A percentile compares a stretch with the other conserved stretches of the same genome.
These are phyloP conservation scores for Phytopythium kandeliae DNA, from an alignment of 352 stramenopile species.

Conservation along the genomic window DNA sequence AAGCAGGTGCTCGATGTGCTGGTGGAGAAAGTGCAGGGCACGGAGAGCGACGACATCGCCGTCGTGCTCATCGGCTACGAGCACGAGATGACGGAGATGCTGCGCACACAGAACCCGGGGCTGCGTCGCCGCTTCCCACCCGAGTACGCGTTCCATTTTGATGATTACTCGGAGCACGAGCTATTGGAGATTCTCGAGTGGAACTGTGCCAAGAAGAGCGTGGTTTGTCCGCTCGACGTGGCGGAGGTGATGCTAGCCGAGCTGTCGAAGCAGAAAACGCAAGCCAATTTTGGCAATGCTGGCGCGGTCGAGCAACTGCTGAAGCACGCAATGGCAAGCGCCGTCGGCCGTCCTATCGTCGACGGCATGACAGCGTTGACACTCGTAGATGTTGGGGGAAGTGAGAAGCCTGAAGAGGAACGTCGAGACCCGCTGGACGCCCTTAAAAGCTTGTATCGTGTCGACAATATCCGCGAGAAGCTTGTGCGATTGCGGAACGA, in stretches of 20 bases:
- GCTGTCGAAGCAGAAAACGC: conserved; percentile 57
- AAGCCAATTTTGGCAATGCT: conserved; percentile 90
- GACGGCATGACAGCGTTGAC: conserved; percentile 32
- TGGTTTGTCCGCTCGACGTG: conserved; percentile 46
- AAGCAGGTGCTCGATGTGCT: conserved; percentile 84
- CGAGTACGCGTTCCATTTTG: conserved; percentile 89
- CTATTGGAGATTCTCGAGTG: conserved; percentile 69
- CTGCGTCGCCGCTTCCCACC: conserved; percentile 81
- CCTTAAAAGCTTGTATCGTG: conserved; percentile 50
- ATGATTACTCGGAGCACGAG: conserved; percentile 88
- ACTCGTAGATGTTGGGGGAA: conserved; percentile 52
- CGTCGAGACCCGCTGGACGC: conserved; percentile 32
- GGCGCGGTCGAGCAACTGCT: conserved; percentile 82
- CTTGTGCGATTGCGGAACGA: conserved; percentile 46
- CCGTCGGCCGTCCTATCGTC: conserved; percentile 38
- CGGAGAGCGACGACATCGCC: conserved; percentile 85
- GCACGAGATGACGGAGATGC: conserved; percentile 88
- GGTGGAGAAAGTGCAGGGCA: conserved; percentile 90
- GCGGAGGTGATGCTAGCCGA: conserved; percentile 46
- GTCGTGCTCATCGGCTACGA: conserved; percentile 91
- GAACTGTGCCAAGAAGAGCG: conserved; percentile 41
- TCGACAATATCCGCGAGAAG: conserved; percentile 54
- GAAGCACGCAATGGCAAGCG: conserved; percentile 65
- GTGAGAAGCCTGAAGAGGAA: conserved; percentile 6
- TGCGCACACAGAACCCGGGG: conserved; percentile 86